Percentiles rank a stretch among this genome's conserved stretches.
Conservation (phyloP, 345 rosid genomes). For the Theobroma cacao region DNA sequence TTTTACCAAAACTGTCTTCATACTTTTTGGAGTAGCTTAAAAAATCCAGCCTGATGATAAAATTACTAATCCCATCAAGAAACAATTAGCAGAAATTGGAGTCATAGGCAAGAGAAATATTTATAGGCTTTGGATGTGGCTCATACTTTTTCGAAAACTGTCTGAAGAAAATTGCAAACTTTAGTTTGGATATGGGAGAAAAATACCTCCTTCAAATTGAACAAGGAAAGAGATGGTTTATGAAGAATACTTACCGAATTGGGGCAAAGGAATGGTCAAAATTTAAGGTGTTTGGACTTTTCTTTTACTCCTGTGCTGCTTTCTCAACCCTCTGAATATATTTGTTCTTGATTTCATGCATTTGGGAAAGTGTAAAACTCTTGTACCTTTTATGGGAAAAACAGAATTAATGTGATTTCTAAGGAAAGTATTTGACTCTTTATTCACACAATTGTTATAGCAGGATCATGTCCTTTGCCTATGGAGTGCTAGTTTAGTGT, state of each 20-base stretch:
- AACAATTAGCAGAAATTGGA: not conserved
- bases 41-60: too few species aligned
- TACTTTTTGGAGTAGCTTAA: too few species aligned
- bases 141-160: not conserved
- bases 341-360: not conserved
- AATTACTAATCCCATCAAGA: not conserved
- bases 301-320: not conserved
- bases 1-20: not conserved
- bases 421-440: not conserved
- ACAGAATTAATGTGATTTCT: not conserved
- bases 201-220: not conserved
- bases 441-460: not conserved
- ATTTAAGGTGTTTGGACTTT: not conserved
- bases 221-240: not conserved
- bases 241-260: not conserved
- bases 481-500: not conserved
- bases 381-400: not conserved
- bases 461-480: not conserved
- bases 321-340: not conserved
- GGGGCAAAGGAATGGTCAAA: not conserved
- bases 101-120: not conserved
- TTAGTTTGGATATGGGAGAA: not conserved
- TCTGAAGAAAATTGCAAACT: not conserved
- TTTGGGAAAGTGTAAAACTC: not conserved
- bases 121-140: not conserved